Base-by-base conservation (phyloP, 441 rosid species). In the Codiaeum variegatum region DNA sequence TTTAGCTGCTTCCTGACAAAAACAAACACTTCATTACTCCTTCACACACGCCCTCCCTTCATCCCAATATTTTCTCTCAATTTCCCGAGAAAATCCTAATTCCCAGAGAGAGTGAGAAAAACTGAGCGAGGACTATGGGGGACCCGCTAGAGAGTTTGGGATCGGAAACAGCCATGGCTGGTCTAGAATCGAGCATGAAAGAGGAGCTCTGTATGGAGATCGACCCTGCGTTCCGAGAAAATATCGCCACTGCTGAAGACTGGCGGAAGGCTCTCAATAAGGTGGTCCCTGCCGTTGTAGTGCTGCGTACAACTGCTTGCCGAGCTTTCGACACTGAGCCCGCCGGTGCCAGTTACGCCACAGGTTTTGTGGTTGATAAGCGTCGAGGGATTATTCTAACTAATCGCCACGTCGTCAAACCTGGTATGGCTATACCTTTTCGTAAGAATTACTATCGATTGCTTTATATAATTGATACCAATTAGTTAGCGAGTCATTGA, bases 391-490 rank as follows among this genome's bases (percentile, higher is more conserved):
- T 94, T 77, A 91, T 94, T 64, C 96, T 94, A 77, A 95, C 99
- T 69, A 95, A 95, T 81, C 99, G 99, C 58, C 99, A 95, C 64
- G 99, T 95, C 42, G 98, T 91, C 77, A 88, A 91, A 85, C 90
- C 98, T 29, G 98, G 98, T 95, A 70, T 6, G 26, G 7, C 23
- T 40, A 16, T 44, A 6, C 6, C 34, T 26, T 0, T 67, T 46
- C 11, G 11, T 5, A 13, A 26, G 1, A 34, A 58, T 19, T 66
- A n/a, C 19, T n/a, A 28, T 63, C 4, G 18, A 32, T 65, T 28
- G 28, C 21, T 56, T 29, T 69, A 52, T 51, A 12, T 69, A 29
- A 56, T 34, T 38, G 1, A 9, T 38, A 9, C 11, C 12, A 38
- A 38, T 38, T 7, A 38, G 42, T 38, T 38, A 8, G 42, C 7